phyloP scores from a whole-genome alignment of 352 stramenopile species.

The Phytophthora europaea region DNA sequence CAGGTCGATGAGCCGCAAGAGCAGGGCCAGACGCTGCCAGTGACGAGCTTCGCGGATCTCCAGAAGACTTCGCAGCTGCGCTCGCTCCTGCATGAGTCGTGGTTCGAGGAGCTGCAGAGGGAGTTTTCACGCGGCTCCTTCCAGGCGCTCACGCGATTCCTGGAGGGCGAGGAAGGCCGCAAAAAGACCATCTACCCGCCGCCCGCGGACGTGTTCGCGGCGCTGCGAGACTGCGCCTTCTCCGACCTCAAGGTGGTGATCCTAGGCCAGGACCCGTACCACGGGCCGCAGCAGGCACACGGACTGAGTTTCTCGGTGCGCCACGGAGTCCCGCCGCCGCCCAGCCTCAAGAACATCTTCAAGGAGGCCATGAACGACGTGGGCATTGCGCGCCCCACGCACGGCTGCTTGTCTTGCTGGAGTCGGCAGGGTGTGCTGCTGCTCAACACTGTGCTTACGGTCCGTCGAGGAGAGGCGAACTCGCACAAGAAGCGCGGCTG shows the following conservation, averaged over 20 bases:
- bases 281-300: conserved; percentile 88
- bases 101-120: conserved; percentile 63
- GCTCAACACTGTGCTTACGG: conserved; percentile 98
- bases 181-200: conserved; percentile 91
- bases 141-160: conserved; percentile 52
- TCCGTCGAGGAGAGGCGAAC: conserved; percentile 92
- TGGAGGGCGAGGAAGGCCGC: conserved; percentile 59
- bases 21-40: conserved; percentile 15
- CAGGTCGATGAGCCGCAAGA: conserved; percentile 2
- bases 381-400: conserved; percentile 71
- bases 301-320: conserved; percentile 94
- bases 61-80: conserved; percentile 44
- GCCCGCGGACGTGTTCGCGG: conserved; percentile 87
- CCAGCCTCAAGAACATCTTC: conserved; percentile 98
- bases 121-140: conserved; percentile 66
- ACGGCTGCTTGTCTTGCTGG: conserved; percentile 95
- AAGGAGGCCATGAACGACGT: conserved; percentile 95
- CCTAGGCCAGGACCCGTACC: conserved; percentile 94
- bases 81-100: conserved; percentile 64
- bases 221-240: conserved; percentile 91
- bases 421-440: conserved; percentile 97
- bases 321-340: conserved; percentile 90
- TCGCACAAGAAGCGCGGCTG: conserved; percentile 97
- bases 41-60: conserved; percentile 41
- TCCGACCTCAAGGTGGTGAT: conserved; percentile 94